Evolutionary conservation across 1,139 yeast genomes (phyloP), one percentile per base, ranked within the genome.

Genomic region (Hyphopichia burtonii): DNA sequence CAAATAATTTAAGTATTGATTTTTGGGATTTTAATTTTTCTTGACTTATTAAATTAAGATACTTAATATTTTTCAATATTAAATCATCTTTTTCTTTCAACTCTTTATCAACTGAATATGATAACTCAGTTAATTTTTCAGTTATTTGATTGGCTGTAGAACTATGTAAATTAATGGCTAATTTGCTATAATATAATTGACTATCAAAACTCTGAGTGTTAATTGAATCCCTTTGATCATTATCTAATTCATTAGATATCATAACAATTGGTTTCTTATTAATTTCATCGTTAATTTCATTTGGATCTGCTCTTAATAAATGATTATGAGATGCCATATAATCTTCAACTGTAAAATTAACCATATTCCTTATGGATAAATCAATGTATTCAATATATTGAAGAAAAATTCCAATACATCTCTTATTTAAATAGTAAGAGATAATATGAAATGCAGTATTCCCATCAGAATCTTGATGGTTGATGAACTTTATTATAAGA

Each of bases 371-470:
- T 35, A 90, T 70, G 10, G 56, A 47, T 43, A 73, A 69, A 51
- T 85, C 83, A 17, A 86, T 77, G 45, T 80, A 76, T 12, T 91
- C 93, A 50, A 85, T 87, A 61, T 86, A 84, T 33, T 80, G 76
- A 14, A 89, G 65, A 40, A 93, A 71, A 1, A 86, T 82, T 49
- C 84, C 82, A 53, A 87, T 85, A 48, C 93, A 82, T 54, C 82
- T 82, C 51, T 83, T 80, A 42, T 93, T 88, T 36, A 85, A 78
- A 55, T 85, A 80, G 43, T 81, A 78, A 1, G 95, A 86, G 23
- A 93, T 85, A 36, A 91, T 76, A 54, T 91, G 96, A 43, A 90
- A 70, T 0, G 96, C 96, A 0, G 96, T 87, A 58, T 91, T 89
- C 0, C 98, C 98, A 51, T 84, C 82, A 23, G 70, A 64, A 59